Evolutionary conservation across 2,329 filamentous ascomycete genomes (phyloP), one percentile per base, ranked within the genome.

Genomic region (Ophiostoma sp.): DNA sequence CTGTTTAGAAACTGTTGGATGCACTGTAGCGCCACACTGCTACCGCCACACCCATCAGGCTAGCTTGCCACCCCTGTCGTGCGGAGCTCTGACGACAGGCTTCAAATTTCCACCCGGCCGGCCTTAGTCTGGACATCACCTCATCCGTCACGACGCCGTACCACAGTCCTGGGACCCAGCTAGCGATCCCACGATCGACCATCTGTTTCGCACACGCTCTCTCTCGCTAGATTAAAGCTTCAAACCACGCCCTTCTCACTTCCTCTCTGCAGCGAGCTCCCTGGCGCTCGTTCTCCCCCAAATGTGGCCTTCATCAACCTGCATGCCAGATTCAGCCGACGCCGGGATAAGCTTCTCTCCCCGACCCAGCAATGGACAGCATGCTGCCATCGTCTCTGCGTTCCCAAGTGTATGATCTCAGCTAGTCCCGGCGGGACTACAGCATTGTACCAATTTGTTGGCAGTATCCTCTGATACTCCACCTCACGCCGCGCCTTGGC

Each of bases 361-460:
- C 62, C 68, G 66, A 52, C 41, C 70, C 36, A 72, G 73, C 68
- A 71, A 74, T 74, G 73, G 73, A 72, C 73, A 71, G 71, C 68
- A 69, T 69, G 62, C 62, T 57, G 48, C 65, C 54, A 31, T 31
- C 69, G 15, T 33, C 36, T 48, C 36, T 54, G 67, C 62, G 64
- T 67, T 67, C 68, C 69, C 68, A 69, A 72, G 67, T 68, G 68
- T 70, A 72, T 73, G 73, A 74, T 71, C 72, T 68, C 35, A 73
- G 73, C 69, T 73, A 73, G 73, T 66, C 48, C 66, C n/a, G 33
- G 11, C 67, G 39, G 44, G 35, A 44, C 57, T 67, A 62, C 23
- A 31, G 69, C 39, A 68, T 33, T 39, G 67, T 48, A 52, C 48
- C 66, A 44, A 66, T 44, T 41, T 17, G 68, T n/a, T 60, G 31